These are phyloP conservation scores for Eimeria brunetti DNA, from an alignment of 169 alveolate genomes.

Conservation along the genomic window DNA sequence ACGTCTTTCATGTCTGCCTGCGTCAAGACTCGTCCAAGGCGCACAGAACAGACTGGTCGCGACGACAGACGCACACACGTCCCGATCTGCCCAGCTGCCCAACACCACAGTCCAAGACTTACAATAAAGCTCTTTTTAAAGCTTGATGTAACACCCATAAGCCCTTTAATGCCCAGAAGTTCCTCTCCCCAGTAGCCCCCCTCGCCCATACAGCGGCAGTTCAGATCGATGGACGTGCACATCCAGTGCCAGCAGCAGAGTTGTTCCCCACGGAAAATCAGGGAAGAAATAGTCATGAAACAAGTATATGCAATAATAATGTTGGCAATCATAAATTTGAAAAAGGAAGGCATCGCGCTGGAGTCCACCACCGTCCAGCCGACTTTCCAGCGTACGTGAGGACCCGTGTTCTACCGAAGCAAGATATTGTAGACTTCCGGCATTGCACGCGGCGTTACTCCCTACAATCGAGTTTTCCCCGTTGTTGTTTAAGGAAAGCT, in stretches of 20 bases:
- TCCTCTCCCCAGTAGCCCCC: neutral
- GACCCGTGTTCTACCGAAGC: neutral
- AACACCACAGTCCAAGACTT: neutral
- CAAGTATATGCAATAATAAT: neutral
- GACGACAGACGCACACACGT: neutral
- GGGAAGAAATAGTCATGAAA: neutral
- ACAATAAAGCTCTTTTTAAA: neutral
- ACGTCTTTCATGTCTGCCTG: neutral
- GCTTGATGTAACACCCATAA: neutral
- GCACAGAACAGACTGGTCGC: neutral
- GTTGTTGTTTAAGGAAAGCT: neutral
- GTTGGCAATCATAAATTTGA: neutral
- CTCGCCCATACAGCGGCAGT: neutral
- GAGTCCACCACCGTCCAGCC: neutral
- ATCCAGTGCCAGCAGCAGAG: neutral
- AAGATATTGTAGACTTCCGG: neutral
- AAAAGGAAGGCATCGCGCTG: neutral
- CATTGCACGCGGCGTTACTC: neutral
- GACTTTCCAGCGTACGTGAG: neutral
- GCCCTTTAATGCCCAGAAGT: neutral
- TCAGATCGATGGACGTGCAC: neutral
- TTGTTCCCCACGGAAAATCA: neutral
- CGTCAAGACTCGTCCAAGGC: neutral
- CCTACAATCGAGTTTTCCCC: neutral
- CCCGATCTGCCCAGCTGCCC: neutral